These are phyloP conservation scores for Pseudodiploospora longispora DNA, from an alignment of 2,329 filamentous ascomycete species.

Conservation along the genomic window DNA sequence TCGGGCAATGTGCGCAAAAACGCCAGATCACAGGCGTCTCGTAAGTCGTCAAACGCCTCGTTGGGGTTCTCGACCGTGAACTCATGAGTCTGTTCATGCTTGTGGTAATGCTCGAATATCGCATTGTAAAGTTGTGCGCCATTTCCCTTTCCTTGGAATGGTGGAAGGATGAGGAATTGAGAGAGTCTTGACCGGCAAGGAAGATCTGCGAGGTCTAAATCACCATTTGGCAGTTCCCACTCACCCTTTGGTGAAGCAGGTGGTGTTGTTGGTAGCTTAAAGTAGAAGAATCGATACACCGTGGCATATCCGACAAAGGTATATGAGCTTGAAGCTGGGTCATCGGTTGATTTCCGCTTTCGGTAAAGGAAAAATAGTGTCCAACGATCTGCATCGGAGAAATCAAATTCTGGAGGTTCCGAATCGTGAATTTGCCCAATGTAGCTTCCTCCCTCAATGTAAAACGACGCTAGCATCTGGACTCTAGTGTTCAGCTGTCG, in stretches of 20 bases:
- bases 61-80: constrained; percentile 93
- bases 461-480: constrained; percentile 75
- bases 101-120: constrained; percentile 64
- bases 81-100: constrained; percentile 63
- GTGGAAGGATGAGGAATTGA: constrained; percentile 85
- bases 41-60: constrained; percentile 72
- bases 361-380: constrained; percentile 82
- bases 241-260: constrained; percentile 30
- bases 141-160: constrained; percentile 74
- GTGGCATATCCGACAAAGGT: constrained; percentile 84
- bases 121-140: constrained; percentile 73
- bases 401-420: constrained; percentile 55
- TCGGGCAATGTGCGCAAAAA: constrained; percentile 53
- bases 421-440: constrained; percentile 44
- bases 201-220: constrained; percentile 49
- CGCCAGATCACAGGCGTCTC: constrained; percentile 65
- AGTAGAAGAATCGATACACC: constrained; percentile 76
- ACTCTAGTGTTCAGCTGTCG: constrained; percentile 68
- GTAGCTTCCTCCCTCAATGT: constrained; percentile 85
- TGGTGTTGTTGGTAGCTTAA: constrained; percentile 39
- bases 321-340: constrained; percentile 52
- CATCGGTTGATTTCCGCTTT: constrained; percentile 40
- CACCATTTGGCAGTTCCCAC: constrained; percentile 36
- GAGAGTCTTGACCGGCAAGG: constrained; percentile 79
- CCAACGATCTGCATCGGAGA: constrained; percentile 75